Percentiles rank a stretch among this genome's conserved stretches.
Conservation (phyloP, 805 yeast genomes). For the Yarrowia sp. region DNA sequence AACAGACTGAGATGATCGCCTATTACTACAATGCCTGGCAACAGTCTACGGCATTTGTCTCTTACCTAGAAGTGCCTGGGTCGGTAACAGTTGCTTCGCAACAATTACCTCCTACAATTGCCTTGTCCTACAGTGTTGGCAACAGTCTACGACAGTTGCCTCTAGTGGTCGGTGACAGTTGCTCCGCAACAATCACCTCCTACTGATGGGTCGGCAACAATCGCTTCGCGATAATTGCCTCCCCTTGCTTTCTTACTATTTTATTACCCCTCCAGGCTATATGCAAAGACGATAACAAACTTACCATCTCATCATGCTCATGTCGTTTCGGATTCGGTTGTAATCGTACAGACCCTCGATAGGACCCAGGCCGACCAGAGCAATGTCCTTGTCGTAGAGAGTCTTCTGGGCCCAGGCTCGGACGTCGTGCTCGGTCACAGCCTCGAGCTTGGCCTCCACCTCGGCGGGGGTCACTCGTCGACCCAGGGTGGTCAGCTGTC, state of each 20-base stretch:
- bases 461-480: conserved; percentile 74
- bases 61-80: too few relatives aligned
- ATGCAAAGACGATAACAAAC: conserved; percentile 28
- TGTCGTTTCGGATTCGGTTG: conserved; percentile 61
- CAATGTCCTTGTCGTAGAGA: conserved; percentile 77
- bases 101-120: too few relatives aligned
- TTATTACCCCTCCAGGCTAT: conserved; percentile 33
- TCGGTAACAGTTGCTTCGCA: too few relatives aligned
- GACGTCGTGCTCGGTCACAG: conserved; percentile 79
- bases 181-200: too few relatives aligned
- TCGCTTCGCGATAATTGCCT: not conserved
- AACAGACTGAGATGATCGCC: too few relatives aligned
- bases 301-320: conserved; percentile 53
- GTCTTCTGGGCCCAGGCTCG: conserved; percentile 87
- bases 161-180: too few relatives aligned
- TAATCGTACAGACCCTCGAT: conserved; percentile 74
- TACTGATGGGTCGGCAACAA: not conserved
- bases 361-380: conserved; percentile 91
- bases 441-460: conserved; percentile 75
- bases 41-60: too few relatives aligned
- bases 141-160: too few relatives aligned
- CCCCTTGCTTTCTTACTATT: conserved; percentile 16
- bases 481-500: conserved; percentile 96
- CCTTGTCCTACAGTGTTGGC: too few relatives aligned
- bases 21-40: too few relatives aligned